Conservation (phyloP, 768 basidiomycete species). For the Rubroboletus satanas region DNA sequence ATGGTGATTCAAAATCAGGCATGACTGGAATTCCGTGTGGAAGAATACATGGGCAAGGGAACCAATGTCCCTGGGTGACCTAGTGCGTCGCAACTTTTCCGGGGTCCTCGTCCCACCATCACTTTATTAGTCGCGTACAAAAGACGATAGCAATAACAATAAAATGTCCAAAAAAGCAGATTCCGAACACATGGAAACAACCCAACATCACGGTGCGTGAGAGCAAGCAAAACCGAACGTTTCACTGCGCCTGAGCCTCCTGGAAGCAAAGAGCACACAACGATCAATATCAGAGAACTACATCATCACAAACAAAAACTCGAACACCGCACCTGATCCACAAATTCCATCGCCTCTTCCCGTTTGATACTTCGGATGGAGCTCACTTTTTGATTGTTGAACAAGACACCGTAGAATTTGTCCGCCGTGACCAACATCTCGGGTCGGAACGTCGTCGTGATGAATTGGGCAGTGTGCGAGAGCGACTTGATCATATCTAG, state of each 20-base stretch:
- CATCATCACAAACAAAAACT: not conserved
- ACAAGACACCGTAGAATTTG: conserved; percentile 95
- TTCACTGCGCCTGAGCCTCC: conserved; percentile 48
- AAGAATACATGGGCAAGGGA: not conserved
- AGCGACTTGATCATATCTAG: conserved; percentile 86
- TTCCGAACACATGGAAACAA: not conserved
- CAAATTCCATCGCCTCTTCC: conserved; percentile 91
- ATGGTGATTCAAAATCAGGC: not conserved
- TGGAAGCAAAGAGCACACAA: conserved; percentile 10
- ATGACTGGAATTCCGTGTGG: not conserved
- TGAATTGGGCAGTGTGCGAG: conserved; percentile 86
- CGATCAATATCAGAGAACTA: not conserved
- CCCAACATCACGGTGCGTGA: not conserved
- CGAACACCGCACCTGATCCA: conserved; percentile 63
- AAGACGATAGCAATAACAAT: conserved; percentile 21
- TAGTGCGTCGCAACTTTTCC: not conserved
- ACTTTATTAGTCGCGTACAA: not conserved
- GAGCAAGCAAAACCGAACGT: no score
- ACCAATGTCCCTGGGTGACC: not conserved
- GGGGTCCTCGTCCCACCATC: not conserved
- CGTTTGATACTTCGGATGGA: conserved; percentile 82
- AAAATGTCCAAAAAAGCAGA: not conserved
- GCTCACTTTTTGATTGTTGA: conserved; percentile 93
- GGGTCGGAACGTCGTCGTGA: conserved; percentile 96
- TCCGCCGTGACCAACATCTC: conserved; percentile 96